Percentiles rank a stretch among this genome's conserved stretches.
Conservation (phyloP, 208 protist genomes). For the Leishmania mexicana region DNA sequence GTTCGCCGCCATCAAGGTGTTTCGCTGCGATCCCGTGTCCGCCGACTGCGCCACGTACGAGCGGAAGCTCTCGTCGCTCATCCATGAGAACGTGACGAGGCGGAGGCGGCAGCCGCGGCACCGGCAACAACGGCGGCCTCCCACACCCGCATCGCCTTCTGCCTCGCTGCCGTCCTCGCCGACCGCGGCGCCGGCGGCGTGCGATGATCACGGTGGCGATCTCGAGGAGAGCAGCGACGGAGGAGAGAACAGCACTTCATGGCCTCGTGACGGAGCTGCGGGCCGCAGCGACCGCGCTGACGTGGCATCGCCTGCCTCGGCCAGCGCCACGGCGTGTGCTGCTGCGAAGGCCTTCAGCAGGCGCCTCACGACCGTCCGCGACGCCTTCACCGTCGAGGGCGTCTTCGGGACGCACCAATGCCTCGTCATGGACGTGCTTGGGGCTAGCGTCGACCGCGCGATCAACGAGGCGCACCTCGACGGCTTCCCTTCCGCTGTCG, state of each 20-base stretch:
- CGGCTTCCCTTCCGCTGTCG: conserved; percentile 90
- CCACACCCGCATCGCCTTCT: neutral
- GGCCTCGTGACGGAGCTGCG: neutral
- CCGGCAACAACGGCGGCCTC: neutral
- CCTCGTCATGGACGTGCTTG: conserved; percentile 95
- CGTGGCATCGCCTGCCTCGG: too few species aligned
- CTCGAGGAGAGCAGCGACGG: neutral
- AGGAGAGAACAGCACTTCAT: neutral
- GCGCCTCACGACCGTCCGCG: conserved; percentile 40
- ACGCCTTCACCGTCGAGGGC: conserved; percentile 59
- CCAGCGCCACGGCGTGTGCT: neutral
- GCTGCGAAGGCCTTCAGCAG: neutral
- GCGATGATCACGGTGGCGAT: neutral
- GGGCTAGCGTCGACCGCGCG: conserved; percentile 89
- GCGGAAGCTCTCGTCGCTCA: conserved; percentile 45
- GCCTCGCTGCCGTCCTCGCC: neutral
- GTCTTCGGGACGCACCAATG: conserved; percentile 81
- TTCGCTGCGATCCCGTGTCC: conserved; percentile 55
- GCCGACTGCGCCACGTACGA: conserved; percentile 51
- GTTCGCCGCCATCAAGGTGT: conserved; percentile 79
- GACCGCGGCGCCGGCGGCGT: neutral
- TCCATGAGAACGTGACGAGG: conserved; percentile 40
- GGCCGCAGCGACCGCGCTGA: neutral
- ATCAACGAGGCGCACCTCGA: conserved; percentile 90
- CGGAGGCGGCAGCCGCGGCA: neutral